Evolutionary conservation across 2,329 filamentous ascomycete species (phyloP).

Genomic region (Colletotrichum sp.): DNA sequence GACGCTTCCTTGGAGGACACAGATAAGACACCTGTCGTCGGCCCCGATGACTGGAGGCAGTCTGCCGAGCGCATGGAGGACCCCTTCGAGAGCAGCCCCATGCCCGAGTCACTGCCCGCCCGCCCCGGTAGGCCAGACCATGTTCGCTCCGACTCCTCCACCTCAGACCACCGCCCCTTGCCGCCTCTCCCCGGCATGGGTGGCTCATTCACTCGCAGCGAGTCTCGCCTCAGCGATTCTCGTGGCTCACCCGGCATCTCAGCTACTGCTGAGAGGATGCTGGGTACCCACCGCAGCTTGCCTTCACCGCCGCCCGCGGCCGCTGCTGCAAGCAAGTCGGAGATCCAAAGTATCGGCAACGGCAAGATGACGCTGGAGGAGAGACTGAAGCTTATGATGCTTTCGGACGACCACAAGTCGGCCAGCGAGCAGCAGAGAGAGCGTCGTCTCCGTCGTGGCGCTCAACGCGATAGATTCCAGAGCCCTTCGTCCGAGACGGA

Average conservation of each 20-base stretch:
- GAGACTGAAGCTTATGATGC: conserved; percentile 86
- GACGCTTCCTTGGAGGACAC: conserved; percentile 95
- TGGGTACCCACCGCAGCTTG: conserved; percentile 69
- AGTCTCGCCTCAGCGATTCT: conserved; percentile 58
- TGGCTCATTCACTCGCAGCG: conserved; percentile 41
- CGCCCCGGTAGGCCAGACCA: conserved; percentile 56
- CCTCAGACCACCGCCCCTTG: conserved; percentile 78
- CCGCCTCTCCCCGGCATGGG: conserved; percentile 79
- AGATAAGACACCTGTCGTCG: conserved; percentile 96
- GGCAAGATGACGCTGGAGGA: conserved; percentile 86
- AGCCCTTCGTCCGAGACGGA: conserved; percentile 48
- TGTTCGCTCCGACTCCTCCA: conserved; percentile 74
- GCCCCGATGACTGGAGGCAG: conserved; percentile 94
- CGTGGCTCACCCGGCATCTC: conserved; percentile 68
- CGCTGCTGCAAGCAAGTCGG: conserved; percentile 73
- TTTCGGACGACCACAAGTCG: conserved; percentile 70
- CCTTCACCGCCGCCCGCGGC: conserved; percentile 76
- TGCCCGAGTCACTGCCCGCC: conserved; percentile 58
- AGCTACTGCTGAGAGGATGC: conserved; percentile 74
- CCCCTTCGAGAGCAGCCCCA: conserved; percentile 74
- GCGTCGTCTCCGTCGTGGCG: conserved; percentile 70
- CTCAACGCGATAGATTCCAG: conserved; percentile 53
- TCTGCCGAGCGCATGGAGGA: conserved; percentile 54
- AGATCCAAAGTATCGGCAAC: conserved; percentile 78
- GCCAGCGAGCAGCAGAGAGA: conserved; percentile 72